Evolutionary conservation across 140 eudicot species (phyloP), one percentile per base, ranked within the genome.

Genomic region (Ambrosia hybrid): DNA sequence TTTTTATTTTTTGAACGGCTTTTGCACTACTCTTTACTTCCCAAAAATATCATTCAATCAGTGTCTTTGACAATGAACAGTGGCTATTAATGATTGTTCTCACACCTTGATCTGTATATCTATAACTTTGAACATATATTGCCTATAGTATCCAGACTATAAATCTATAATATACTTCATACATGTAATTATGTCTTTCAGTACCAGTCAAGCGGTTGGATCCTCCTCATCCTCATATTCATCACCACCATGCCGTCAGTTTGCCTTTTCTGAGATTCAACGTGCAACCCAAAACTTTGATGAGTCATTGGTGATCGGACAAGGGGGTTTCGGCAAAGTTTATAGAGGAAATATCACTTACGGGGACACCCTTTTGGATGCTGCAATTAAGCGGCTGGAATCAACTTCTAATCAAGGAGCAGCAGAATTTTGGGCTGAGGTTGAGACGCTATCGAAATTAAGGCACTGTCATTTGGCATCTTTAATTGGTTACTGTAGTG

Each of bases 301-400:
- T 58, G 75, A 76, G 13, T 60, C 74, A 9, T 33, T 75, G 67
- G 9, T 75, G 45, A 80, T 80, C 53, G 53, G n/a, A 9, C 53
- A 4, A 4, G 53, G 53, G 53, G 14, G 53, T 48, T 48, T 48
- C 9, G 53, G 12, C 53, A 48, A 48, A 9, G 53, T 48, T 48
- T 48, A 48, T 4, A 48, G n/a, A 48, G 53, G 76, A n/a, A 38
- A 57, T 26, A 39, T 76, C 16, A 68, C 74, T 5, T 37, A 6
- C 4, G 78, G 72, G 51, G 55, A 10, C 10, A 43, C 8, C 5
- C 30, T 5, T 13, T 33, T 68, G 51, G 16, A 15, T 5, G 82
- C 67, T 3, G 85, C 79, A 2, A 59, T 81, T 4, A 81, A 81
- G 56, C 67, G 85, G 68, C 53, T 76, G 45, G 74, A 71, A 39